These are phyloP conservation scores for Cercospora citrullina DNA, from an alignment of 2,329 filamentous ascomycete species.

Conservation along the genomic window DNA sequence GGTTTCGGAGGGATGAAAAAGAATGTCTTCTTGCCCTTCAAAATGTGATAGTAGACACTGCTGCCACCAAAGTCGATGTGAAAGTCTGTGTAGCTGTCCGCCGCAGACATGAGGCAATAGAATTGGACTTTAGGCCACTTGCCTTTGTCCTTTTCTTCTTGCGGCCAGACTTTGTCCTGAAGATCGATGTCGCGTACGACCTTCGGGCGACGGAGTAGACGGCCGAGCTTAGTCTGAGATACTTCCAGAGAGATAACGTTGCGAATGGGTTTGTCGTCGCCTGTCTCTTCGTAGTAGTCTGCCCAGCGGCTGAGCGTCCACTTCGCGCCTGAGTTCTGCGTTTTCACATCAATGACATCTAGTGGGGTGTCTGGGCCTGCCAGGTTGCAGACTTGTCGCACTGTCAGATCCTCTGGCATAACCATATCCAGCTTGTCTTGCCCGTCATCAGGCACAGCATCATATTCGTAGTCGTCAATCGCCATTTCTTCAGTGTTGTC, in stretches of 20 bases:
- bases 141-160: constrained; percentile 53
- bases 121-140: constrained; percentile 66
- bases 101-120: constrained; percentile 70
- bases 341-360: constrained; percentile 69
- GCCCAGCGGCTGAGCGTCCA: constrained; percentile 68
- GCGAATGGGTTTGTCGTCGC: constrained; percentile 60
- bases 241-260: constrained; percentile 71
- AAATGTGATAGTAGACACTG: constrained; percentile 69
- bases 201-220: constrained; percentile 62
- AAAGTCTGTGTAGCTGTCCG: constrained; percentile 70
- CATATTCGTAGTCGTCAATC: constrained; percentile 49
- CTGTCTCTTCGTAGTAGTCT: constrained; percentile 65
- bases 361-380: constrained; percentile 63
- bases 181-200: constrained; percentile 64
- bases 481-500: constrained; percentile 31
- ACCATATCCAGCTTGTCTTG: constrained; percentile 69
- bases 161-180: constrained; percentile 57
- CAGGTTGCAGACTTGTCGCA: constrained; percentile 62
- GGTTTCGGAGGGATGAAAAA: constrained; percentile 71
- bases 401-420: constrained; percentile 63
- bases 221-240: constrained; percentile 63
- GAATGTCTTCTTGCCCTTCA: constrained; percentile 69
- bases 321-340: constrained; percentile 64
- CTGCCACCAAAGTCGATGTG: constrained; percentile 72
- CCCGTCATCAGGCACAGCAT: constrained; percentile 57